Conservation (phyloP, 1,139 yeast genomes). For the Debaryomycetaceae sp. region DNA sequence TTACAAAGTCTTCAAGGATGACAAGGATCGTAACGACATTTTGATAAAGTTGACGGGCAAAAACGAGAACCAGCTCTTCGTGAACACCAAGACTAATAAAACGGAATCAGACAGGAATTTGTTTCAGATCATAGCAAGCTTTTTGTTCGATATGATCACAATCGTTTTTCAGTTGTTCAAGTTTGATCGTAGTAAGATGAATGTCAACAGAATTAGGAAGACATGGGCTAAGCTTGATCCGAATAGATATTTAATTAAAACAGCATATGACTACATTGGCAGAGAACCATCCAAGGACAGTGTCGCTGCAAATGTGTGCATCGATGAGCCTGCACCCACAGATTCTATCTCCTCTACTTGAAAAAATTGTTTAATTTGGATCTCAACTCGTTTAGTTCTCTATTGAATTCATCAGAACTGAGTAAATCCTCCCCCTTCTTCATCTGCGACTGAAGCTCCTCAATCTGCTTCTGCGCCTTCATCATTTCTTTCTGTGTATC, state of each 20-base stretch:
- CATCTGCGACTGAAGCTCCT: constrained; percentile 4
- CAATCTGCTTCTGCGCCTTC: constrained; percentile 9
- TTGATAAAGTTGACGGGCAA: constrained; percentile 26
- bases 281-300: constrained; percentile 18
- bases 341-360: neutral
- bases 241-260: constrained; percentile 34
- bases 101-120: constrained; percentile 1
- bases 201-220: constrained; percentile 41
- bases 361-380: constrained; percentile 14
- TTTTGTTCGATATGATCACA: constrained; percentile 29
- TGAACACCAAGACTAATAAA: constrained; percentile 2
- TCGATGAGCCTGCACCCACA: neutral
- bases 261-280: constrained; percentile 37
- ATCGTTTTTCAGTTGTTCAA: constrained; percentile 29
- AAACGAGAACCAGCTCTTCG: constrained; percentile 13
- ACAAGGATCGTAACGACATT: constrained; percentile 26
- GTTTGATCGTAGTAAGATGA: constrained; percentile 40
- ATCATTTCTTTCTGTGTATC: constrained; percentile 10
- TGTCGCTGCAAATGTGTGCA: constrained; percentile 1
- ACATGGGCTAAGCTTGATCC: constrained; percentile 48
- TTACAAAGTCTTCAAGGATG: constrained; percentile 26
- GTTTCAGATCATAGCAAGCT: constrained; percentile 20
- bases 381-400: constrained; percentile 19
- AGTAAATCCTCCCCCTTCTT: constrained; percentile 5
- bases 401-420: constrained; percentile 13